A percentile compares a stretch with the other conserved stretches of the same genome.
Evolutionary conservation across 176 grass and related monocot genomes (phyloP).

Genomic region (Aegilops sharonensis): DNA sequence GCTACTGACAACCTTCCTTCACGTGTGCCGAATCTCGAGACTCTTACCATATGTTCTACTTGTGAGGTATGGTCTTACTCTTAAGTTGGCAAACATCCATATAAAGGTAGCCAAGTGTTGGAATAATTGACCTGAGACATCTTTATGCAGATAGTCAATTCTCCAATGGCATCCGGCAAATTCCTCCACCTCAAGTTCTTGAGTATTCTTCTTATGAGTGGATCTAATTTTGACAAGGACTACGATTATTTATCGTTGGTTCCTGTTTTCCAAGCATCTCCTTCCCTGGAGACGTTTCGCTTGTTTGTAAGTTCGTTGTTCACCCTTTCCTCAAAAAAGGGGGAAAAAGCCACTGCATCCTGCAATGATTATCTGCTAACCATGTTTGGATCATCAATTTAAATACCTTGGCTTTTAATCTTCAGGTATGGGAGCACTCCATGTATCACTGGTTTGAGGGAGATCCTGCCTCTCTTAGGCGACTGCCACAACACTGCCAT

Average conservation of each 20-base stretch:
- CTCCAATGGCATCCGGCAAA: neutral
- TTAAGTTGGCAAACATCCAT: neutral
- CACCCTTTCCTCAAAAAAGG: neutral
- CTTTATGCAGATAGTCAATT: neutral
- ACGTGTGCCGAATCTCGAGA: slow-evolving; percentile 20
- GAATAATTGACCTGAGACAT: neutral
- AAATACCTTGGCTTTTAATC: neutral
- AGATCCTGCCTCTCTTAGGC: neutral
- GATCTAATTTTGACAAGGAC: neutral
- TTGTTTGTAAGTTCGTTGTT: neutral
- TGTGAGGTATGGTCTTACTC: neutral
- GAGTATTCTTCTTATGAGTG: accelerated
- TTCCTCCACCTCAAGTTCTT: slow-evolving; percentile 20
- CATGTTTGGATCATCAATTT: neutral
- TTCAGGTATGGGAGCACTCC: neutral
- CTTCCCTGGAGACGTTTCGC: neutral
- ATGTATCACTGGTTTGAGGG: neutral
- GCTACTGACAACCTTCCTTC: neutral
- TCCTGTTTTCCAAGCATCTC: slow-evolving; percentile 4
- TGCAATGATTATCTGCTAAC: neutral
- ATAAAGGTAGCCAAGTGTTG: neutral
- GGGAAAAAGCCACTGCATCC: neutral
- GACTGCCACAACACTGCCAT: neutral
- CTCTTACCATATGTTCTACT: neutral
- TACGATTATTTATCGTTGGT: slow-evolving; percentile 12